phyloP scores from a whole-genome alignment of 2,329 filamentous ascomycete species.

The Colletotrichum sp. region DNA sequence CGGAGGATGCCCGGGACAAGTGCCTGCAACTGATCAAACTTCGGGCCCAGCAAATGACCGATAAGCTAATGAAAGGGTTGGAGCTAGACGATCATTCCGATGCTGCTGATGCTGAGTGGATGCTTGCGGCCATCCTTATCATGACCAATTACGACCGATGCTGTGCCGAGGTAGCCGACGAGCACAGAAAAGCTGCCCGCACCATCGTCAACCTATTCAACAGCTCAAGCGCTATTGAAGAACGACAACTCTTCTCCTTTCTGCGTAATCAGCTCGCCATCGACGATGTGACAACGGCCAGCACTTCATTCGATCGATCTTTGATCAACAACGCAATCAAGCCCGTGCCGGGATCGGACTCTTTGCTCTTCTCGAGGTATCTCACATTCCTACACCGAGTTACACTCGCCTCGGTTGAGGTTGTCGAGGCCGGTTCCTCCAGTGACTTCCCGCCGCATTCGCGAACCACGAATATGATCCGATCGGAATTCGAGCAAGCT shows the following conservation, averaged over 20 bases:
- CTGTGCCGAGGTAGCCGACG: conserved; percentile 28
- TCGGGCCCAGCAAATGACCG: conserved; percentile 25
- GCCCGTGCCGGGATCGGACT: not conserved
- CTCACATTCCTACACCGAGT: conserved; percentile 23
- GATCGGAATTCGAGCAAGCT: conserved; percentile 28
- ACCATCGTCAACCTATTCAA: conserved; percentile 33
- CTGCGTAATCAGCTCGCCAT: conserved; percentile 32
- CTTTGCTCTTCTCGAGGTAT: conserved; percentile 28
- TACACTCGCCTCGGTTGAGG: conserved; percentile 23
- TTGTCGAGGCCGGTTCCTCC: not conserved
- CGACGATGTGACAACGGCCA: conserved; percentile 30
- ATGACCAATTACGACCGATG: conserved; percentile 32
- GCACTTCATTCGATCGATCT: conserved; percentile 29
- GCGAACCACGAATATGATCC: not conserved
- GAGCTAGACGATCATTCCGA: conserved; percentile 26
- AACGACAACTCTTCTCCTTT: conserved; percentile 29
- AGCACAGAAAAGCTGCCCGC: conserved; percentile 30
- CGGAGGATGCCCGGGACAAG: conserved; percentile 30
- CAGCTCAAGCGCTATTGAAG: not conserved
- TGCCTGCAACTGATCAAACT: conserved; percentile 28
- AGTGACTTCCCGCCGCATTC: not conserved
- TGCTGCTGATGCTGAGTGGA: conserved; percentile 31
- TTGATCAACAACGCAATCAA: conserved; percentile 22
- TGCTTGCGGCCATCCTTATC: conserved; percentile 32
- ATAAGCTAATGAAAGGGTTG: conserved; percentile 22